Evolutionary conservation across 2,329 filamentous ascomycete species (phyloP).

Genomic region (Fonsecaea nubica): DNA sequence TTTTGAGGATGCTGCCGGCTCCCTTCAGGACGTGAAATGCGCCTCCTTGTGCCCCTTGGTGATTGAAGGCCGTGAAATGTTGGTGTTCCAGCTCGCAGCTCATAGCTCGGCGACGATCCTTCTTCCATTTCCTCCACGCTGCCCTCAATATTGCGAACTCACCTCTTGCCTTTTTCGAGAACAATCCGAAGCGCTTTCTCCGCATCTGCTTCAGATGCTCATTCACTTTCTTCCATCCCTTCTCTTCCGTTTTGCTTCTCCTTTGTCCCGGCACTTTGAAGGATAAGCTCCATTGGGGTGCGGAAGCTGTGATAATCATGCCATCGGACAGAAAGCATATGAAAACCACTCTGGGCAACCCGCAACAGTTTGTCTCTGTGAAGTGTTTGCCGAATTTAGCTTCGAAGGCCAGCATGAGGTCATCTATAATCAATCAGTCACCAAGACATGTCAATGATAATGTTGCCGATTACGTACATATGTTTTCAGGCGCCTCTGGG

Average conservation of each 20-base stretch:
- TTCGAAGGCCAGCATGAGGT: constrained; percentile 17
- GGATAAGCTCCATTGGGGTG: constrained; percentile 9
- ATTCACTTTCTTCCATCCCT: neutral
- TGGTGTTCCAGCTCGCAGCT: neutral
- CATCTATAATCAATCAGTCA: constrained; percentile 22
- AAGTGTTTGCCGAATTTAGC: constrained; percentile 18
- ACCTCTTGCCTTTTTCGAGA: neutral
- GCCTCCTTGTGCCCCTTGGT: neutral
- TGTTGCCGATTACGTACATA: constrained; percentile 20
- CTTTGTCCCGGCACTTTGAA: neutral
- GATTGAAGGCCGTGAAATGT: neutral
- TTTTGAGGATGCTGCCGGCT: constrained; percentile 20
- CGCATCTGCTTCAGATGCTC: neutral
- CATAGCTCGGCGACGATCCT: neutral
- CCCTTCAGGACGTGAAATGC: constrained; percentile 14
- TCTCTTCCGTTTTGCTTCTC: too few species aligned
- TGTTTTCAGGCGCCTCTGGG: constrained; percentile 8
- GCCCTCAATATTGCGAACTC: neutral
- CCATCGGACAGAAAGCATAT: constrained; percentile 10
- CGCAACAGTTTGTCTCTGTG: constrained; percentile 16
- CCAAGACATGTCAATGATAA: constrained; percentile 18
- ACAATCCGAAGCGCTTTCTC: neutral
- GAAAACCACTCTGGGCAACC: constrained; percentile 18
- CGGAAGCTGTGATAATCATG: constrained; percentile 18
- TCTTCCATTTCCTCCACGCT: neutral